Evolutionary conservation across 2,329 filamentous ascomycete species (phyloP).

Genomic region (Aspergillus sp.): DNA sequence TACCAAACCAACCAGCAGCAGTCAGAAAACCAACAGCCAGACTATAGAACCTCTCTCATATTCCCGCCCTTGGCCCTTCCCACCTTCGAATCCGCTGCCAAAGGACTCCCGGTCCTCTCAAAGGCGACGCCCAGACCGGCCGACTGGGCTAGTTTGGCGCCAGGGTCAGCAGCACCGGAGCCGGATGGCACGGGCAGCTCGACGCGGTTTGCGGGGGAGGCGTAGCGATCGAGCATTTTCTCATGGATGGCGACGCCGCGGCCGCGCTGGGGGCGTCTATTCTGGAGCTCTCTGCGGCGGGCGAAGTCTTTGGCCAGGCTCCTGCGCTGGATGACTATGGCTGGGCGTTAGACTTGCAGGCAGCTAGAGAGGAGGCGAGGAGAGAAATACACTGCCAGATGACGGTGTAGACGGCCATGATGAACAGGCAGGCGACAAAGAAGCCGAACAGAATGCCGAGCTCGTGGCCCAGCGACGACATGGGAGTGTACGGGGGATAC

Average conservation of each 20-base stretch:
- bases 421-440: constrained; percentile 21
- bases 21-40: background rate
- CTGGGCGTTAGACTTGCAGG: too few species aligned
- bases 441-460: constrained; percentile 34
- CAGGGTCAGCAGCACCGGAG: constrained; percentile 1
- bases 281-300: constrained; percentile 21
- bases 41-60: background rate
- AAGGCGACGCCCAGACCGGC: background rate
- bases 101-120: background rate
- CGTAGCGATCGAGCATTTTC: constrained; percentile 17
- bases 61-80: background rate
- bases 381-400: constrained; percentile 22
- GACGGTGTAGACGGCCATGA: constrained; percentile 24
- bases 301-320: constrained; percentile 20
- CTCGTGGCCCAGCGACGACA: constrained; percentile 25
- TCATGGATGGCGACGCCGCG: constrained; percentile 15
- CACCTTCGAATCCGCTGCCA: background rate
- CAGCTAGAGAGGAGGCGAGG: background rate
- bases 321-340: constrained; percentile 10
- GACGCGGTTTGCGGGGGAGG: constrained; percentile 3
- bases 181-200: constrained; percentile 10
- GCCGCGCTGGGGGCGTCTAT: constrained; percentile 12
- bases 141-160: background rate
- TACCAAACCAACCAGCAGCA: background rate
- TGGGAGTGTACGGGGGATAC: constrained; percentile 19